Evolutionary conservation across 2,329 filamentous ascomycete genomes (phyloP).

Genomic region (Fusarium anguioides): DNA sequence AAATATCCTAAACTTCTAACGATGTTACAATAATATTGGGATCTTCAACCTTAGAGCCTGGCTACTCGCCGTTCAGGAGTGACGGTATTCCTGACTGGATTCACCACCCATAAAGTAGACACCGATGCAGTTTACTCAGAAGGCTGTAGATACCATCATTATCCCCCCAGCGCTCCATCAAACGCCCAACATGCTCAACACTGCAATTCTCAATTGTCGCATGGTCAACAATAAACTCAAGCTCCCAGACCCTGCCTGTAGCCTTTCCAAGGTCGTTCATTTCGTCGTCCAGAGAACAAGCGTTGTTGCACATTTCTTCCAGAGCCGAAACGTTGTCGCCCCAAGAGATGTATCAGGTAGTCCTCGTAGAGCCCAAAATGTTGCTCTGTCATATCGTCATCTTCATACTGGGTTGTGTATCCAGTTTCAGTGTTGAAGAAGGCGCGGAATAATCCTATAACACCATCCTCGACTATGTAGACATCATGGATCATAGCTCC

Average conservation of each 20-base stretch:
- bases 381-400: accelerated
- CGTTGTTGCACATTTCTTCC: not conserved
- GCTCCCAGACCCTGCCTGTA: not conserved
- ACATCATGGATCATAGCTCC: conserved; percentile 3
- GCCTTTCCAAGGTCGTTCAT: too few species aligned
- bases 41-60: too few species aligned
- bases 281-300: too few species aligned
- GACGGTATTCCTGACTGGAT: too few species aligned
- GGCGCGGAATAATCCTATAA: not conserved
- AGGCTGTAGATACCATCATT: not conserved
- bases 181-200: not conserved
- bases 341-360: not conserved
- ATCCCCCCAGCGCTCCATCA: not conserved
- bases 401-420: not conserved
- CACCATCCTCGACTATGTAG: not conserved
- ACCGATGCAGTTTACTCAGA: not conserved
- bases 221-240: conserved; percentile 10
- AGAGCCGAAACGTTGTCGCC: not conserved
- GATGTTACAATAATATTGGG: too few species aligned
- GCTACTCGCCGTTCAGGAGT: too few species aligned
- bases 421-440: not conserved
- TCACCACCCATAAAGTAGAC: too few species aligned
- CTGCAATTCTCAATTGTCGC: not conserved
- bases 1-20: too few species aligned
- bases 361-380: not conserved